Percentiles rank a stretch among this genome's conserved stretches.
Evolutionary conservation across 2,329 filamentous ascomycete genomes (phyloP).

Genomic region (Lecanicillium sp.): DNA sequence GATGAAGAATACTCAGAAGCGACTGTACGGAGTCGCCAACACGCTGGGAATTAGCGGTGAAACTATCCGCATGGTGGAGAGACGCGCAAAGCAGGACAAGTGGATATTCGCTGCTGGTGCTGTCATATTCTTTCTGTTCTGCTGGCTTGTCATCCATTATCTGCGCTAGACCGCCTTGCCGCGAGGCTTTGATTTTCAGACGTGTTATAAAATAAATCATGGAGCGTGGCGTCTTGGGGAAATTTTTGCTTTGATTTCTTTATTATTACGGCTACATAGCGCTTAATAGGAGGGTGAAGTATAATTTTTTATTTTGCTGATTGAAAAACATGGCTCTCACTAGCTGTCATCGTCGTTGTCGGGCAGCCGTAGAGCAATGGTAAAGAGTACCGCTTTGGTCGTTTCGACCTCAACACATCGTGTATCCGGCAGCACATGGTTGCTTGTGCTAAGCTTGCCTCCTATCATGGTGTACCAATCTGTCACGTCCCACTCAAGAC

Average conservation of each 20-base stretch:
- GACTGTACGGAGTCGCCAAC: slow-evolving; percentile 86
- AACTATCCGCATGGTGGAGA: slow-evolving; percentile 93
- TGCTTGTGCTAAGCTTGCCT: slow-evolving; percentile 69
- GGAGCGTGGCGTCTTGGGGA: slow-evolving; percentile 10
- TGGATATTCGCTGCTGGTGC: slow-evolving; percentile 94
- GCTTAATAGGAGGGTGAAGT: not conserved
- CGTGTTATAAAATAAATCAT: not conserved
- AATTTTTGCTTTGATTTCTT: not conserved
- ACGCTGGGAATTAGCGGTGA: slow-evolving; percentile 90
- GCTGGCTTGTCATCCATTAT: slow-evolving; percentile 83
- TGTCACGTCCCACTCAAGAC: slow-evolving; percentile 84
- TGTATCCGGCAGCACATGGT: slow-evolving; percentile 56
- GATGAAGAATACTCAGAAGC: slow-evolving; percentile 87
- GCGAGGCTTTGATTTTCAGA: not conserved
- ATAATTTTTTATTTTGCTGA: too few relatives aligned
- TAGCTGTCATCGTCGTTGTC: slow-evolving; percentile 24
- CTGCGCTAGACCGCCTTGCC: slow-evolving; percentile 43
- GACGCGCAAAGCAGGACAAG: slow-evolving; percentile 87
- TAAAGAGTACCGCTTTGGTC: slow-evolving; percentile 61
- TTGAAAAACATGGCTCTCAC: too few relatives aligned
- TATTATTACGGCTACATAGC: not conserved
- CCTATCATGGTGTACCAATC: slow-evolving; percentile 74
- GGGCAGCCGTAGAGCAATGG: slow-evolving; percentile 50
- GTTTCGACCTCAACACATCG: slow-evolving; percentile 55
- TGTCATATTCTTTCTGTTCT: slow-evolving; percentile 80